Base-by-base conservation (phyloP, 2,329 filamentous ascomycete species). In the Hawksworthiomyces lignivorus region DNA sequence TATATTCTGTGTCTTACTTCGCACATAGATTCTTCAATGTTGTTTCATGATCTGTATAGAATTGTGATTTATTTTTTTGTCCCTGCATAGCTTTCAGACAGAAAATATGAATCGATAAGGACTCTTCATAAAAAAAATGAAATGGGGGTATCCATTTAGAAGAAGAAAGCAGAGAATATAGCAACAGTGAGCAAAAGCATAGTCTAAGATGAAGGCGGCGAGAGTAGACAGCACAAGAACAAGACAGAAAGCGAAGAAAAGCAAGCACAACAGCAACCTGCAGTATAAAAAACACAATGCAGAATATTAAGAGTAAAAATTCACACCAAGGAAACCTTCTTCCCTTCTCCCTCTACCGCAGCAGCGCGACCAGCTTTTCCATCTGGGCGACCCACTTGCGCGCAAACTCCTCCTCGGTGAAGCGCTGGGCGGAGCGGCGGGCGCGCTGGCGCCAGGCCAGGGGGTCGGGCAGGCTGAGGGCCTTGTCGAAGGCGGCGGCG, bases 361-460 rank as follows among this genome's bases (percentile, higher is more conserved):
- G 19, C 38, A 53, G 32, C 9, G 58, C 62, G 18, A 96, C 76
- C 46, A 97, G 67, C 53, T 72, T 76, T 55, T 83, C 79, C 69
- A 94, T 76, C 60, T 94, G 77, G 22, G 62, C 62, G 32, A 86
- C 63, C 90, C 92, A 98, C 51, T 80, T 82, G 52, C 72, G 73
- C 2, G 75, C 80, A 65, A 98, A 98, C 45, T 83, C 84, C 53
- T 84, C 80, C 56, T 96, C 90, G 0, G 86, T 89, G 57, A 98
- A 98, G 35, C 92, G 70, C 62, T 77, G 75, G 1, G 89, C 85
- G 6, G 87, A 94, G 52, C 75, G 68, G 28, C 88, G 73, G 0
- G 92, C 90, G 44, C 90, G 71, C 24, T 72, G 61, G 18, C 92
- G 75, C 69, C 95, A 86, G 0, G 76, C 79, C 14, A 89, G 62